These are phyloP conservation scores for Peziza echinospora DNA, from an alignment of 495 filamentous ascomycete species.

Conservation along the genomic window DNA sequence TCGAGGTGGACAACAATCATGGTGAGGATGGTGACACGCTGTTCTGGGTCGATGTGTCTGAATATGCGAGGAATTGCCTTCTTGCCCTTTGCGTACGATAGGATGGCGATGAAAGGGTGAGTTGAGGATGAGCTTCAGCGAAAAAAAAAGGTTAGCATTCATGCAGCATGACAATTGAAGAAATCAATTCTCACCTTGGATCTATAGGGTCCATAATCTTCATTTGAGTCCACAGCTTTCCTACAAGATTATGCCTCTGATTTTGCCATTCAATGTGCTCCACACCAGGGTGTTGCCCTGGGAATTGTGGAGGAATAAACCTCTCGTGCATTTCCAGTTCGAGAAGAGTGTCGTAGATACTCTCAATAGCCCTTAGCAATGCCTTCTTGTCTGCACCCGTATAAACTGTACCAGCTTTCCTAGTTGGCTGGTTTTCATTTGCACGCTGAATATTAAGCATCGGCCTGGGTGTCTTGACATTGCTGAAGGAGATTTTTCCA, in stretches of 20 bases:
- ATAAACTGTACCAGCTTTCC: conserved; percentile 6
- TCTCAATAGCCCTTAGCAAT: conserved; percentile 64
- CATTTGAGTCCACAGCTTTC: conserved; percentile 58
- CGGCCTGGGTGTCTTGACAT: conserved; percentile 86
- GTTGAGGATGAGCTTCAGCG: conserved; percentile 31
- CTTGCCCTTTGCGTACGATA: conserved; percentile 89
- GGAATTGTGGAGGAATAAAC: conserved; percentile 34
- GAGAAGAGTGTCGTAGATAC: conserved; percentile 71
- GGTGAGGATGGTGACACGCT: conserved; percentile 81
- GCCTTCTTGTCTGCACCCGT: conserved; percentile 44
- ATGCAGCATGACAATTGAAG: too few relatives aligned
- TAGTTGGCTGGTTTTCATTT: conserved; percentile 26
- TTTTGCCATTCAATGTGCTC: conserved; percentile 50
- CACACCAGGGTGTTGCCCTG: conserved; percentile 23
- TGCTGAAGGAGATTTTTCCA: conserved; percentile 97
- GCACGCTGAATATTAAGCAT: conserved; percentile 77
- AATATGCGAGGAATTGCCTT: conserved; percentile 86
- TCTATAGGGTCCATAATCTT: conserved; percentile 83
- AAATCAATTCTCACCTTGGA: conserved; percentile 9
- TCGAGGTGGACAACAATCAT: conserved; percentile 93
- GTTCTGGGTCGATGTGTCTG: conserved; percentile 74
- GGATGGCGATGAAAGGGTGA: conserved; percentile 91
- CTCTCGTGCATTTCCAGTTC: conserved; percentile 72
- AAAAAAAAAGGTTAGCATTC: neutral
- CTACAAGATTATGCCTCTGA: conserved; percentile 48